phyloP scores from a whole-genome alignment of 2,329 filamentous ascomycete species.

The Monascus ruber region DNA sequence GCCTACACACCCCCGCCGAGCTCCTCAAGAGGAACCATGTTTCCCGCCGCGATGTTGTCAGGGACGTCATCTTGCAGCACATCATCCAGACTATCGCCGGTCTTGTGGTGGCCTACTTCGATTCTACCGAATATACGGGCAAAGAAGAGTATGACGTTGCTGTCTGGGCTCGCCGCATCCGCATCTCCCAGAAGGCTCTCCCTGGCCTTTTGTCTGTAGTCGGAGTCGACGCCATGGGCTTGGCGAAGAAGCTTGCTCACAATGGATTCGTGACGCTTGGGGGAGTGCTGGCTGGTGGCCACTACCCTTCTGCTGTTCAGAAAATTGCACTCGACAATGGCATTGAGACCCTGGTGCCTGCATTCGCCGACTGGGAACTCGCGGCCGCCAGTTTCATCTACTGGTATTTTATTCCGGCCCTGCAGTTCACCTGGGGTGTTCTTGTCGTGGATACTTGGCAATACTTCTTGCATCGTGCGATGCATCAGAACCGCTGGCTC shows the following conservation, averaged over 20 bases:
- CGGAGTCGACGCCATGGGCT: constrained; percentile 62
- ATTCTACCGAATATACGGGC: constrained; percentile 62
- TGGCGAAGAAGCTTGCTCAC: constrained; percentile 63
- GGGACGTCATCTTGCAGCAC: constrained; percentile 87
- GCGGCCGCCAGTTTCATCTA: constrained; percentile 65
- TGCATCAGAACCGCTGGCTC: constrained; percentile 96
- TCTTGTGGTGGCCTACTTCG: constrained; percentile 55
- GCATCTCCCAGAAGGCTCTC: constrained; percentile 66
- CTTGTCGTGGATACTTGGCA: constrained; percentile 90
- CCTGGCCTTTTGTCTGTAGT: constrained; percentile 58
- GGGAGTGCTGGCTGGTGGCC: constrained; percentile 64
- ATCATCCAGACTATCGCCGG: constrained; percentile 71
- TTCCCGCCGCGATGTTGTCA: constrained; percentile 69
- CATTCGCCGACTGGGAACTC: constrained; percentile 78
- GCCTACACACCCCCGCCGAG: constrained; percentile 88
- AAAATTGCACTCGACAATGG: constrained; percentile 43
- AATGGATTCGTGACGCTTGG: constrained; percentile 60
- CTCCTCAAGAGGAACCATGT: constrained; percentile 80
- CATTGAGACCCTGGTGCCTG: constrained; percentile 44
- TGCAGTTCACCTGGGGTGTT: constrained; percentile 68
- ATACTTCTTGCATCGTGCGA: constrained; percentile 89
- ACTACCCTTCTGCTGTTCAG: constrained; percentile 61
- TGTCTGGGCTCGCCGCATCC: constrained; percentile 75
- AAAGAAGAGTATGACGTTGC: constrained; percentile 77
- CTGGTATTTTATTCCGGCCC: constrained; percentile 59